A percentile compares a stretch with the other conserved stretches of the same genome.
phyloP scores from a whole-genome alignment of 176 grass and related monocot species.

The Avena eriantha region DNA sequence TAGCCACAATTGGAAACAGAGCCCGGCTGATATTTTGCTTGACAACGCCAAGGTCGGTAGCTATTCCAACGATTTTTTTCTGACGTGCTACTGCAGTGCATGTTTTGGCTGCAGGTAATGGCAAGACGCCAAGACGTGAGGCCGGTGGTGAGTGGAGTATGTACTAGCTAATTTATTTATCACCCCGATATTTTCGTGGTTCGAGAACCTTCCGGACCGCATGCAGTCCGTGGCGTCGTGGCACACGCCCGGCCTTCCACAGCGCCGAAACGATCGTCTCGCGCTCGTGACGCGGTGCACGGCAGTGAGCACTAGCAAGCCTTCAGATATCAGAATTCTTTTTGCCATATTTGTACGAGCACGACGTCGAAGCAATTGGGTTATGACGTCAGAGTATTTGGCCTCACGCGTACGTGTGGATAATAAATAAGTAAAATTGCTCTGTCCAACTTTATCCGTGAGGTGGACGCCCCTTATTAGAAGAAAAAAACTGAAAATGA shows the following conservation, averaged over 20 bases:
- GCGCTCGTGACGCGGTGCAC: conserved; percentile 19
- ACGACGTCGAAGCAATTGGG: not conserved
- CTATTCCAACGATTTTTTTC: no score
- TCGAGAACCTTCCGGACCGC: not conserved
- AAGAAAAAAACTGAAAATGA: not conserved
- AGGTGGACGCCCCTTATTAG: not conserved
- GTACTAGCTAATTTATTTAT: no score
- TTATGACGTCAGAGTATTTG: not conserved
- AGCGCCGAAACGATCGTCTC: not conserved
- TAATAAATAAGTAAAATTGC: not conserved
- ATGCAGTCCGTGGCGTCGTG: not conserved
- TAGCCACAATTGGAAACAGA: not conserved
- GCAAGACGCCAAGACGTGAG: no score
- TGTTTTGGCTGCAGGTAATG: no score
- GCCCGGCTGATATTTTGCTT: not conserved
- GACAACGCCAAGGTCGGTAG: not conserved
- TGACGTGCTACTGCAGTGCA: no score
- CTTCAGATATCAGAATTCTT: not conserved
- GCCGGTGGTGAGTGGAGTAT: no score
- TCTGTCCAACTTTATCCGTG: not conserved
- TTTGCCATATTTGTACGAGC: not conserved
- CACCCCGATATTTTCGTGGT: not conserved
- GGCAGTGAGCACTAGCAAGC: not conserved
- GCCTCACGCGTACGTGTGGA: not conserved
- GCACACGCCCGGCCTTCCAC: not conserved